These are phyloP conservation scores for Narthecium ossifragum DNA, from an alignment of 106 monocot genomes.

Conservation along the genomic window DNA sequence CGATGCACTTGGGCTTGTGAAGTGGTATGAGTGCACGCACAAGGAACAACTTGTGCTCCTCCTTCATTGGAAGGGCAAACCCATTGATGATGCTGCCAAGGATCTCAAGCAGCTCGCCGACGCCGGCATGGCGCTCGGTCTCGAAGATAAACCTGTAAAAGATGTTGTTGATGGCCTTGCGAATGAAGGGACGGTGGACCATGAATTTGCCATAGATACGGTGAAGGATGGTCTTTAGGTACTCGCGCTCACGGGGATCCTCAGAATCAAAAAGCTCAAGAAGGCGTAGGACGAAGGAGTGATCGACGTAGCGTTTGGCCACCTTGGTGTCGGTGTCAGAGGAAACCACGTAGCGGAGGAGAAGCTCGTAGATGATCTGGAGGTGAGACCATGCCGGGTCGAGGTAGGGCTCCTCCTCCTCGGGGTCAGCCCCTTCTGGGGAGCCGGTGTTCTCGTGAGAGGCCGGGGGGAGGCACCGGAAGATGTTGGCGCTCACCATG, in stretches of 20 bases:
- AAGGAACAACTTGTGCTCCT: conserved; percentile 55
- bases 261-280: conserved; percentile 46
- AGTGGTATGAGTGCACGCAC: conserved; percentile 39
- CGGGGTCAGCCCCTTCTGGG: conserved; percentile 33
- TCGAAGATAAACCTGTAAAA: conserved; percentile 53
- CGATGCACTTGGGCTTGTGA: conserved; percentile 42
- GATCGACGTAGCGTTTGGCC: conserved; percentile 47
- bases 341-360: conserved; percentile 40
- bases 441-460: conserved; percentile 47
- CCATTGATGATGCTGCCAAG: conserved; percentile 51
- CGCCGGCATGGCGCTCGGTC: conserved; percentile 35
- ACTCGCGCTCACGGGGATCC: conserved; percentile 49
- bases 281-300: conserved; percentile 34
- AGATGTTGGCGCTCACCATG: conserved; percentile 37
- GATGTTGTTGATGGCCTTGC: conserved; percentile 48
- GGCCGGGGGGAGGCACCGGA: conserved; percentile 58
- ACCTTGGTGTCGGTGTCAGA: conserved; percentile 49
- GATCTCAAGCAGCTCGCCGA: conserved; percentile 46
- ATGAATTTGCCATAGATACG: conserved; percentile 55
- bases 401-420: conserved; percentile 63
- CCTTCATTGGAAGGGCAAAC: conserved; percentile 51
- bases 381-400: conserved; percentile 71
- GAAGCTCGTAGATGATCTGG: conserved; percentile 57
- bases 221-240: conserved; percentile 43
- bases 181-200: conserved; percentile 47